These are phyloP conservation scores for Blepharisma undulans DNA, from an alignment of 169 alveolate species.

Conservation along the genomic window DNA sequence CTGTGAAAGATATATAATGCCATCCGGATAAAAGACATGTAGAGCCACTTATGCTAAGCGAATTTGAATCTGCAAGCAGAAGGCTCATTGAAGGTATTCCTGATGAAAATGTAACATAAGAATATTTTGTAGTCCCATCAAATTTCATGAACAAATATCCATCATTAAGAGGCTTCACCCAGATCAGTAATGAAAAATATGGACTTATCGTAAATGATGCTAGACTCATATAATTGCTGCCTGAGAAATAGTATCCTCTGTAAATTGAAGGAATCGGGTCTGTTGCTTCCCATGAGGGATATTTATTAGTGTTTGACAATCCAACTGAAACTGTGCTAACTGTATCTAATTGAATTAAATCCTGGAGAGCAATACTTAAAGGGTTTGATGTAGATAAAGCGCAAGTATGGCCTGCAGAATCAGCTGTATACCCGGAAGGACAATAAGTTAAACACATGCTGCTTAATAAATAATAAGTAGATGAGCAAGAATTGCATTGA, in stretches of 20 bases:
- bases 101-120: neutral
- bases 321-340: neutral
- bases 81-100: neutral
- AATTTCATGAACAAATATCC: neutral
- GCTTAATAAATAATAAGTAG: neutral
- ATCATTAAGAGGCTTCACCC: neutral
- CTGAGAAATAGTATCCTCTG: slow-evolving; percentile 28
- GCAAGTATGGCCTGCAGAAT: neutral
- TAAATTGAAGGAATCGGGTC: slow-evolving; percentile 14
- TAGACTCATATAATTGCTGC: neutral
- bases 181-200: neutral
- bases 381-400: neutral
- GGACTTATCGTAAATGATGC: neutral
- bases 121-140: neutral
- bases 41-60: neutral
- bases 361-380: neutral
- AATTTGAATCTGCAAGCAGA: neutral
- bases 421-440: slow-evolving; percentile 28
- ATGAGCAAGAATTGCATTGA: neutral
- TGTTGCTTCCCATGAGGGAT: neutral
- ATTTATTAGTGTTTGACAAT: neutral
- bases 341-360: neutral
- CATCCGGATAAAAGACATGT: neutral
- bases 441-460: neutral
- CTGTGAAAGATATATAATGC: neutral